Percentiles rank a stretch among this genome's conserved stretches.
Evolutionary conservation across 305 asterid species (phyloP).

Genomic region (Salvia sclarea): DNA sequence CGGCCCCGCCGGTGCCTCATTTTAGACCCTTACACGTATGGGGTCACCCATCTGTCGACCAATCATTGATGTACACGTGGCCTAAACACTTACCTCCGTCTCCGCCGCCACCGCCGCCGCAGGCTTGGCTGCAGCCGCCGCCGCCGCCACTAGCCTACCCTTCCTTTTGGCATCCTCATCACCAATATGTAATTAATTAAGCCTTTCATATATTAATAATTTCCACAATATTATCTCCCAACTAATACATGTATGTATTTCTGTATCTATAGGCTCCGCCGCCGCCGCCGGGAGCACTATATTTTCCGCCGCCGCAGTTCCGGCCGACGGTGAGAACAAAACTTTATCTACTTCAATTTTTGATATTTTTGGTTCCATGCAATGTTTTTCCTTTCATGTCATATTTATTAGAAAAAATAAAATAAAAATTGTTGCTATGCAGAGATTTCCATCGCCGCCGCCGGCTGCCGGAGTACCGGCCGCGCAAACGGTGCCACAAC

Average conservation of each 20-base stretch:
- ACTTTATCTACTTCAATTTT: constrained; percentile 9
- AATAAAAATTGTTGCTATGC: constrained; percentile 26
- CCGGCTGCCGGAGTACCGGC: constrained; percentile 45
- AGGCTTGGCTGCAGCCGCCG: constrained; percentile 41
- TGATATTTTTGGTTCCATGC: not conserved
- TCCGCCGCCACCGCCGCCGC: constrained; percentile 42
- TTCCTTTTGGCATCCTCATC: constrained; percentile 53
- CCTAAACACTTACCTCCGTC: constrained; percentile 54
- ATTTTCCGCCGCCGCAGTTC: constrained; percentile 48
- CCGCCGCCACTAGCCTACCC: constrained; percentile 38
- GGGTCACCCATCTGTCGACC: constrained; percentile 83
- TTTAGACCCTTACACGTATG: constrained; percentile 82
- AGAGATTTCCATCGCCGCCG: constrained; percentile 50
- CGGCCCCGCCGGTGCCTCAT: constrained; percentile 48
- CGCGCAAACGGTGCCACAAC: constrained; percentile 42
- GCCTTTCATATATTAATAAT: not conserved
- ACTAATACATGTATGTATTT: not conserved
- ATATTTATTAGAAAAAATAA: not conserved
- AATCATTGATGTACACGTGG: constrained; percentile 60
- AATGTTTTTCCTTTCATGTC: not conserved
- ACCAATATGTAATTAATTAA: constrained; percentile 58
- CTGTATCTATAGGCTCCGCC: constrained; percentile 40
- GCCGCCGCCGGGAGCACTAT: constrained; percentile 48
- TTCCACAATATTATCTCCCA: not conserved
- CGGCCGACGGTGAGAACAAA: constrained; percentile 39